These are phyloP conservation scores for Aspergillus fructus DNA, from an alignment of 2,329 filamentous ascomycete species.

Conservation along the genomic window DNA sequence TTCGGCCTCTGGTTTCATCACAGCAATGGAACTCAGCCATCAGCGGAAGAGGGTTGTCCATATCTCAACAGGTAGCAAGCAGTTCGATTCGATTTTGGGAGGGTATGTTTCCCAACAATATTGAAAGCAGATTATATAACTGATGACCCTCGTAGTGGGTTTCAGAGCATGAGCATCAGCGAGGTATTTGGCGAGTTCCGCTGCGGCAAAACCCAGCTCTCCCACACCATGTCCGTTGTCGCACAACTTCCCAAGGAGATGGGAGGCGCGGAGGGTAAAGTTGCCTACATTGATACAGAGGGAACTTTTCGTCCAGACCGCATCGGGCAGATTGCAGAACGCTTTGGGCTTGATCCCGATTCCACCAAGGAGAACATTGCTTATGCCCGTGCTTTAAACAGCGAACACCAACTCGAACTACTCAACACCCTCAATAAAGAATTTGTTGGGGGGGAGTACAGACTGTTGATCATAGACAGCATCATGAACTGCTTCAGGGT, in stretches of 20 bases:
- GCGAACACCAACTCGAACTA: constrained; percentile 64
- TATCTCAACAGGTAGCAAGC: constrained; percentile 69
- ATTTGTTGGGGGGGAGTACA: constrained; percentile 64
- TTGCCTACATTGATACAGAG: constrained; percentile 67
- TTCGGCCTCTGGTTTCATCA: constrained; percentile 61
- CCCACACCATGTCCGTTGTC: constrained; percentile 67
- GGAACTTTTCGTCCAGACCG: constrained; percentile 67
- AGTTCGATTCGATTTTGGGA: constrained; percentile 63
- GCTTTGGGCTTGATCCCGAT: constrained; percentile 61
- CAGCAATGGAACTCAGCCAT: constrained; percentile 63
- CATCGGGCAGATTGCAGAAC: constrained; percentile 65
- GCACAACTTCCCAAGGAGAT: constrained; percentile 57
- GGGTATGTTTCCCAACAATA: constrained; percentile 45
- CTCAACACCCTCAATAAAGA: constrained; percentile 61
- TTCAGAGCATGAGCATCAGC: constrained; percentile 69
- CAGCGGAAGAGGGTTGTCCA: constrained; percentile 63
- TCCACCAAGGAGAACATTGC: constrained; percentile 66
- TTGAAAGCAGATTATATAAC: not conserved
- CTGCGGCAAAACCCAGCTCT: constrained; percentile 69
- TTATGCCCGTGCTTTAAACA: constrained; percentile 64
- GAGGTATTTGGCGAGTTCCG: constrained; percentile 48
- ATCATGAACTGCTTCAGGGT: constrained; percentile 70
- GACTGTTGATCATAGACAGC: constrained; percentile 67
- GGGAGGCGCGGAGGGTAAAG: constrained; percentile 67
- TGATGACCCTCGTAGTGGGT: constrained; percentile 50